A percentile compares a stretch with the other conserved stretches of the same genome.
Evolutionary conservation across 352 stramenopile genomes (phyloP).

Genomic region (Phytophthora multivora): DNA sequence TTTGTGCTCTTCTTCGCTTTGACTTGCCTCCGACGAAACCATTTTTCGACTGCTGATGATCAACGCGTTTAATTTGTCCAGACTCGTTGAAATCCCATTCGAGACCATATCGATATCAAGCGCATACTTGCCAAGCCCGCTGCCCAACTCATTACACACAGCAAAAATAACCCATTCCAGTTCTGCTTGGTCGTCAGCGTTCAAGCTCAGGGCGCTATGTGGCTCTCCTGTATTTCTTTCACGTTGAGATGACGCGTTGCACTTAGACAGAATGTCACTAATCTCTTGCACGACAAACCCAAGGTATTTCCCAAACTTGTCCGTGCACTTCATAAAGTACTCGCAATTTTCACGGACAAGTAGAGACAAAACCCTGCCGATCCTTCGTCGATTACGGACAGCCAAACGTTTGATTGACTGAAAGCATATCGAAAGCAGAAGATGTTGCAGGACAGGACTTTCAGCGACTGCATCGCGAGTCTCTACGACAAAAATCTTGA

Average conservation of each 20-base stretch:
- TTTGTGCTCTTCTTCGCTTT: slow-evolving; percentile 8
- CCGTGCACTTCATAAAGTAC: slow-evolving; percentile 59
- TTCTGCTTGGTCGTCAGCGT: slow-evolving; percentile 62
- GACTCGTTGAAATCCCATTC: slow-evolving; percentile 56
- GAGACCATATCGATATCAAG: slow-evolving; percentile 69
- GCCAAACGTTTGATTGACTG: slow-evolving; percentile 59
- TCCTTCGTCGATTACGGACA: slow-evolving; percentile 30
- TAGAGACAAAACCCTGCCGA: slow-evolving; percentile 45
- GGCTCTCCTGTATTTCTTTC: neutral
- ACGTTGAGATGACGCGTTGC: slow-evolving; percentile 1
- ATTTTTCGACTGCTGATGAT: slow-evolving; percentile 45
- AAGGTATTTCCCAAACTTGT: slow-evolving; percentile 83
- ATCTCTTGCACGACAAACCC: slow-evolving; percentile 80
- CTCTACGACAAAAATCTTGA: slow-evolving; percentile 64
- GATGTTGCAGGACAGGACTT: slow-evolving; percentile 55
- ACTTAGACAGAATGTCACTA: slow-evolving; percentile 56
- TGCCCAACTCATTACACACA: slow-evolving; percentile 76
- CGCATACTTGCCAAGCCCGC: slow-evolving; percentile 72
- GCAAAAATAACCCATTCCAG: slow-evolving; percentile 82
- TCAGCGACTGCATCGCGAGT: slow-evolving; percentile 42
- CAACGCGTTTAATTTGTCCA: slow-evolving; percentile 75
- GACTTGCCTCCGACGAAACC: slow-evolving; percentile 17
- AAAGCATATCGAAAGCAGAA: slow-evolving; percentile 79
- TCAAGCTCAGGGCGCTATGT: slow-evolving; percentile 25
- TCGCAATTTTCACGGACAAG: slow-evolving; percentile 72